Conservation (phyloP, 164 flowering plant species). For the Houttuynia cordata region DNA sequence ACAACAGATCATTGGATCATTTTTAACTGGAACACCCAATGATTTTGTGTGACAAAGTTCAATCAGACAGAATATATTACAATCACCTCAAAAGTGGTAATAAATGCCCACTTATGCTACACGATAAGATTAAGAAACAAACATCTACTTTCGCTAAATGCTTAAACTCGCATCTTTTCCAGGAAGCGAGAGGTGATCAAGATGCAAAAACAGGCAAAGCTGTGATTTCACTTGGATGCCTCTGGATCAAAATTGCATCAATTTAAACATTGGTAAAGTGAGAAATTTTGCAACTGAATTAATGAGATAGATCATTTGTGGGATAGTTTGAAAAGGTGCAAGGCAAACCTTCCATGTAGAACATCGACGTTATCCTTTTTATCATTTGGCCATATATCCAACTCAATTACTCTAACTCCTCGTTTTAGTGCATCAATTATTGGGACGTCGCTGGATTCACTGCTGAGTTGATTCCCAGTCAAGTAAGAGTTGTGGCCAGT, state of each 20-base stretch:
- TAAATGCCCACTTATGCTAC: no score
- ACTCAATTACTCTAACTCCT: constrained; percentile 75
- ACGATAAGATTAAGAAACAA: no score
- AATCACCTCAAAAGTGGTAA: no score
- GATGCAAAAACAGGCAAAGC: no score
- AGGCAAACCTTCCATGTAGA: constrained; percentile 65
- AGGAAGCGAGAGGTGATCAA: no score
- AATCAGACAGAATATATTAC: no score
- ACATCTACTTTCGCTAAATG: no score
- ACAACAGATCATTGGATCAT: constrained; percentile 1
- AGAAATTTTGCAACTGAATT: no score
- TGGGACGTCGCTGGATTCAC: constrained; percentile 72
- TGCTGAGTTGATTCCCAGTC: constrained; percentile 84
- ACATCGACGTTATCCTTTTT: constrained; percentile 47
- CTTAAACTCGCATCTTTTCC: no score
- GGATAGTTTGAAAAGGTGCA: not conserved
- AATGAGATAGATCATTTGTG: not conserved
- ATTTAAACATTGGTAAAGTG: no score
- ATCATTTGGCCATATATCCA: constrained; percentile 80
- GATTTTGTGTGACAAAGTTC: constrained; percentile 3
- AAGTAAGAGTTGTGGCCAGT: constrained; percentile 88
- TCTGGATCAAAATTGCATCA: no score
- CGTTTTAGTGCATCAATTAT: constrained; percentile 48
- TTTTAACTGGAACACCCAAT: not conserved
- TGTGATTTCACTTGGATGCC: no score